A percentile compares a stretch with the other conserved stretches of the same genome.
phyloP scores from a whole-genome alignment of 2,329 filamentous ascomycete species.

The Coleophoma cylindrospora region DNA sequence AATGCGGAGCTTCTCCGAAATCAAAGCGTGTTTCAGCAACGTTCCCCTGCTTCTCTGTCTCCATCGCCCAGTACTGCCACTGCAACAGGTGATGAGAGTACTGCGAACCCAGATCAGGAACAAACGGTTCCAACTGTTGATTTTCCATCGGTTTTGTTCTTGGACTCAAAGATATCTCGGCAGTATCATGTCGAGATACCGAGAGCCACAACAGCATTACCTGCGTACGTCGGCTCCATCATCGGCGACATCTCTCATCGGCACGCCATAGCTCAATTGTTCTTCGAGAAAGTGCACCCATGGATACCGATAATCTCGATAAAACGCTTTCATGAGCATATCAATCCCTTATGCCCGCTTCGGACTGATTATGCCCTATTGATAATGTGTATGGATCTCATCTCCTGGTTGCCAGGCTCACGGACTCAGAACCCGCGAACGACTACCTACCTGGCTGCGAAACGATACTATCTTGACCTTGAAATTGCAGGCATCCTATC shows the following conservation, averaged over 20 bases:
- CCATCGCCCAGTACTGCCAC: not conserved
- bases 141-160: constrained; percentile 11
- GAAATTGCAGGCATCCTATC: constrained; percentile 34
- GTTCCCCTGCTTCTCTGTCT: not conserved
- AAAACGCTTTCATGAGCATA: constrained; percentile 38
- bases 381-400: constrained; percentile 37
- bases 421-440: constrained; percentile 21
- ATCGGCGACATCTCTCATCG: constrained; percentile 1
- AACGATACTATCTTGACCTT: constrained; percentile 31
- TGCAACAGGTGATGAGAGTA: not conserved
- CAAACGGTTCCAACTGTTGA: not conserved
- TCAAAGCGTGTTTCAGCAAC: not conserved
- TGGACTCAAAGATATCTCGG: constrained; percentile 6
- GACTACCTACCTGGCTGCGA: constrained; percentile 32
- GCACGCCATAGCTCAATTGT: constrained; percentile 16
- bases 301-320: constrained; percentile 38
- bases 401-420: constrained; percentile 24
- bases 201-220: not conserved
- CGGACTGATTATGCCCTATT: constrained; percentile 37
- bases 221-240: not conserved
- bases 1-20: not conserved
- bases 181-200: constrained; percentile 5
- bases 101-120: not conserved
- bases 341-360: constrained; percentile 29
- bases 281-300: constrained; percentile 33